Percentiles rank a stretch among this genome's conserved stretches.
These are phyloP conservation scores for Neurospora sublineolata DNA, from an alignment of 495 filamentous ascomycete genomes.

Conservation along the genomic window DNA sequence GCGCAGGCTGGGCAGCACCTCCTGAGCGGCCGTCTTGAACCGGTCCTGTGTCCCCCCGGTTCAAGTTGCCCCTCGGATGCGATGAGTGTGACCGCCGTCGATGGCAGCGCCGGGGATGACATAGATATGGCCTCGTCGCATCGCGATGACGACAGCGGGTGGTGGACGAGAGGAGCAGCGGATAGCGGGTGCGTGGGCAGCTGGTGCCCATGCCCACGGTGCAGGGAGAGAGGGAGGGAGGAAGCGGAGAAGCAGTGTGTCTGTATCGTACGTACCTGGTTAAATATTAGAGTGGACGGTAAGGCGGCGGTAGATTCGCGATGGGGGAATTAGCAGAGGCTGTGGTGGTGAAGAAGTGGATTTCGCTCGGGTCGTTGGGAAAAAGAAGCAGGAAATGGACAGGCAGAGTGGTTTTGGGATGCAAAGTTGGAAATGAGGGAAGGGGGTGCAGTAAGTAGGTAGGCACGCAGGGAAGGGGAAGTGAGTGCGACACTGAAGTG, in stretches of 20 bases:
- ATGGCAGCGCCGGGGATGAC: constrained; percentile 3
- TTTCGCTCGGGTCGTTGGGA: constrained; percentile 19
- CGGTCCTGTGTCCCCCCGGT: neutral
- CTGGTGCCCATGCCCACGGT: neutral
- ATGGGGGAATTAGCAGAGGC: constrained; percentile 3
- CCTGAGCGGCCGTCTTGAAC: constrained; percentile 2
- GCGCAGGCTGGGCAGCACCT: constrained; percentile 14
- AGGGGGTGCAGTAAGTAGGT: constrained; percentile 23
- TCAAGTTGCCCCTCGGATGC: neutral
- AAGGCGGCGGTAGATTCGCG: neutral
- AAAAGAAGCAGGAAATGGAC: constrained; percentile 13
- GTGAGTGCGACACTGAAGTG: neutral
- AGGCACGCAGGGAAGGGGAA: constrained; percentile 20
- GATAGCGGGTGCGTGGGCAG: neutral
- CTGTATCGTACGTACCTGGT: constrained; percentile 16
- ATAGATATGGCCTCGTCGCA: constrained; percentile 16
- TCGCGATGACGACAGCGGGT: constrained; percentile 26
- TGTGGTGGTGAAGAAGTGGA: constrained; percentile 10
- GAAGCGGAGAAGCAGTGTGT: constrained; percentile 5
- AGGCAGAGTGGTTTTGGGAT: constrained; percentile 20
- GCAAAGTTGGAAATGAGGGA: constrained; percentile 31
- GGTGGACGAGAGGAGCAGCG: constrained; percentile 1
- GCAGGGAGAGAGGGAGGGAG: constrained; percentile 6
- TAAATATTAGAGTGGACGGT: constrained; percentile 5
- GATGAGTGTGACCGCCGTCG: constrained; percentile 1